These are phyloP conservation scores for Globisporangium cederbergense DNA, from an alignment of 352 stramenopile species.

Conservation along the genomic window DNA sequence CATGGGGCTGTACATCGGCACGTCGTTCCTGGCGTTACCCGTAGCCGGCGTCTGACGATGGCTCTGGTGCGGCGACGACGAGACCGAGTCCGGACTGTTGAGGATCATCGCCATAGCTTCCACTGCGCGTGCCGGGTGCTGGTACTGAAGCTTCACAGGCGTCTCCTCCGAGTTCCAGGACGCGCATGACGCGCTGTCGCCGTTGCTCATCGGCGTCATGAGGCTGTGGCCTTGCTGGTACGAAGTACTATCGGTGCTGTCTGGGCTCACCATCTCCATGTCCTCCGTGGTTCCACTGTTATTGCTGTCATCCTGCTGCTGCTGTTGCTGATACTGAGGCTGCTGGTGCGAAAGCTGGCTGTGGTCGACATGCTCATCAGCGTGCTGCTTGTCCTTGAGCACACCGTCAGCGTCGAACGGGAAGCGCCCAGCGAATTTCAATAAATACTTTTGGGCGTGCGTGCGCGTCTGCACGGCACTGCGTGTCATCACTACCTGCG, in stretches of 20 bases:
- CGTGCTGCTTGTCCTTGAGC: conserved; percentile 33
- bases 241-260: background rate
- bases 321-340: conserved; percentile 17
- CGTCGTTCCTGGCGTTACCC: background rate
- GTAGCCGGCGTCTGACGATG: background rate
- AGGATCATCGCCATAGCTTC: conserved; percentile 78
- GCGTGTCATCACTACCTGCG: conserved; percentile 77
- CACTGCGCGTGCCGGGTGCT: conserved; percentile 17
- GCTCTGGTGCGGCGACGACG: conserved; percentile 3
- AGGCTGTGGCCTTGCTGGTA: conserved; percentile 9
- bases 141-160: background rate
- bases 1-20: conserved; percentile 21
- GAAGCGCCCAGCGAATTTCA: conserved; percentile 86
- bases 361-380: background rate
- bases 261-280: conserved; percentile 5
- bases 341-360: background rate
- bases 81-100: conserved; percentile 41
- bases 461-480: conserved; percentile 88
- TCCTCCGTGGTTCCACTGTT: background rate
- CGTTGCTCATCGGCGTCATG: background rate
- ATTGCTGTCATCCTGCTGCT: conserved; percentile 1
- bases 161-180: conserved; percentile 37
- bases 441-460: conserved; percentile 91
- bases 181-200: conserved; percentile 9
- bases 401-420: conserved; percentile 56